Conservation (phyloP, 306 rosid genomes). For the Lathyrus sativus region DNA sequence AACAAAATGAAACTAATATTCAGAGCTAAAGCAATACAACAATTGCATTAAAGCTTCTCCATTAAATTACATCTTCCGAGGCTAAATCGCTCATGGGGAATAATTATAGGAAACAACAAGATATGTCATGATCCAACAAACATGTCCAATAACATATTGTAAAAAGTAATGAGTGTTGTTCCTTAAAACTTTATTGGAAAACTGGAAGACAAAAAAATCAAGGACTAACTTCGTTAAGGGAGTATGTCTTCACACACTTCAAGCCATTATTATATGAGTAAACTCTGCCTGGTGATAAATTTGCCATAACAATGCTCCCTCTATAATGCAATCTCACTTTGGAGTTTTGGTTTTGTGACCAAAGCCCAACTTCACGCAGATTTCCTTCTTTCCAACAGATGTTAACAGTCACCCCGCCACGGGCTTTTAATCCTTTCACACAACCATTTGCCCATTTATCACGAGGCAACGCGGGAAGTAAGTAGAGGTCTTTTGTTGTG, state of each 20-base stretch:
- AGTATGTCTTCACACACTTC: constrained; percentile 57
- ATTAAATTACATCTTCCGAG: constrained; percentile 16
- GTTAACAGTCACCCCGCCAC: constrained; percentile 71
- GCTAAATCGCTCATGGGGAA: constrained; percentile 15
- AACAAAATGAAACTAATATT: not conserved
- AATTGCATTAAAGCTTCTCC: constrained; percentile 20
- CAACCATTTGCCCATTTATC: constrained; percentile 82
- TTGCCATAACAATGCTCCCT: constrained; percentile 47
- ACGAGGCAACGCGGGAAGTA: constrained; percentile 81
- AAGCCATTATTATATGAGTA: constrained; percentile 58
- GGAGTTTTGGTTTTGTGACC: constrained; percentile 56
- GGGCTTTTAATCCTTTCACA: constrained; percentile 82
- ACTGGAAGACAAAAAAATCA: not conserved
- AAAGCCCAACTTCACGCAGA: constrained; percentile 69
- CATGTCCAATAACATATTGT: constrained; percentile 13
- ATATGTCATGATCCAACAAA: constrained; percentile 7
- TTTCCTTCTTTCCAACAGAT: constrained; percentile 83
- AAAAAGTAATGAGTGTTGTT: constrained; percentile 22
- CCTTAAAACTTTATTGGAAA: not conserved
- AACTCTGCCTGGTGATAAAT: constrained; percentile 51
- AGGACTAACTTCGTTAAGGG: constrained; percentile 40
- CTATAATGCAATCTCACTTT: constrained; percentile 54
- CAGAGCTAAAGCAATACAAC: not conserved
- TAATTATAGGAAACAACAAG: constrained; percentile 3
- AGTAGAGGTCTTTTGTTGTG: constrained; percentile 65